These are phyloP conservation scores for Solanum appendiculatum DNA, from an alignment of 257 asterid species.

Conservation along the genomic window DNA sequence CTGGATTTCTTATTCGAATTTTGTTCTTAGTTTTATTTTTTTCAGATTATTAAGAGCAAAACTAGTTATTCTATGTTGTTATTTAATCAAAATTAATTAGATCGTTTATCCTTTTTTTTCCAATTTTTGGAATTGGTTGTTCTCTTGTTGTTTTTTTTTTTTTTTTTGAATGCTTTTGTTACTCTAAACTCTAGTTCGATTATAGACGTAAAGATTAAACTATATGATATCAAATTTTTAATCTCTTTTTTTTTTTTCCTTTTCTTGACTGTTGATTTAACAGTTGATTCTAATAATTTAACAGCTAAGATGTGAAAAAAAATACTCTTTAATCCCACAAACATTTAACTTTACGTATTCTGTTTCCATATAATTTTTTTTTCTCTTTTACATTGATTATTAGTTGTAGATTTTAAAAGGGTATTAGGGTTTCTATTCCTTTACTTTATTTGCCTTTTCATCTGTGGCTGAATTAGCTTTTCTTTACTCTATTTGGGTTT, in stretches of 20 bases:
- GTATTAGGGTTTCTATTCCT: conserved; percentile 23
- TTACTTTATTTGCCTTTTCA: conserved; percentile 4
- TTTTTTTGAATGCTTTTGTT: background rate
- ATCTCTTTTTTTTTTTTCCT: background rate
- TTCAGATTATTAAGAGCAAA: background rate
- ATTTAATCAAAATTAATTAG: background rate
- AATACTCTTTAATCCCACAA: conserved; percentile 50
- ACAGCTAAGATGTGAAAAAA: background rate
- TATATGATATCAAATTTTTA: background rate
- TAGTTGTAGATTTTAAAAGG: background rate
- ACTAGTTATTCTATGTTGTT: background rate
- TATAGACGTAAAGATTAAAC: background rate
- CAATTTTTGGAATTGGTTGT: background rate
- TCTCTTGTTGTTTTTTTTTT: background rate
- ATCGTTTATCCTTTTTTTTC: no score
- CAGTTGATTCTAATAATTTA: conserved; percentile 11
- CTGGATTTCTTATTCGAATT: background rate
- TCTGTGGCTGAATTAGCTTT: background rate
- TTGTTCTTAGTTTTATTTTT: background rate
- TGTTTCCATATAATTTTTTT: background rate
- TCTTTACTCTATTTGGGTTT: no score
- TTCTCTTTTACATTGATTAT: background rate
- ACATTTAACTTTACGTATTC: conserved; percentile 7
- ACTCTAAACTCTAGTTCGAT: background rate
- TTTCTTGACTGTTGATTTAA: conserved; percentile 3